A percentile compares a stretch with the other conserved stretches of the same genome.
phyloP scores from a whole-genome alignment of 495 filamentous ascomycete genomes.

The Hypoxylon crocopeplum region DNA sequence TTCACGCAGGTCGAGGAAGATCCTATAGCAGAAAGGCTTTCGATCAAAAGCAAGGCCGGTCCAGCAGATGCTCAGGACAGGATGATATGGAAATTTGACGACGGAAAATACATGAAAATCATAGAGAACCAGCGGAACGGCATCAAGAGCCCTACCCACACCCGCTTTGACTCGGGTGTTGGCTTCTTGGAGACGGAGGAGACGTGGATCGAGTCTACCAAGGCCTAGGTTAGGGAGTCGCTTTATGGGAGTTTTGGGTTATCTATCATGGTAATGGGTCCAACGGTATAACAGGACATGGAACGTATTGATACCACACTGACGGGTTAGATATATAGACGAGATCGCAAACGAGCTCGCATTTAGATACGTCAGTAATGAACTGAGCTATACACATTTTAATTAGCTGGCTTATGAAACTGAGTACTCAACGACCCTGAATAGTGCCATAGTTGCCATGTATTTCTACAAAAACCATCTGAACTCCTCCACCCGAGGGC shows the following conservation, averaged over 20 bases:
- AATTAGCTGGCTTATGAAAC: not conserved
- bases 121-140: slow-evolving; percentile 21
- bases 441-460: not conserved
- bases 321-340: too few relatives aligned
- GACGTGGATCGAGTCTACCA: not conserved
- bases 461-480: slow-evolving; percentile 68
- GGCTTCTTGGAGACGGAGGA: slow-evolving; percentile 23
- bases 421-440: too few relatives aligned
- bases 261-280: too few relatives aligned
- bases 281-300: too few relatives aligned
- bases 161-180: slow-evolving; percentile 42
- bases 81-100: slow-evolving; percentile 45
- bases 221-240: not conserved
- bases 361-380: too few relatives aligned
- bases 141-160: slow-evolving; percentile 38
- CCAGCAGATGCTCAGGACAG: slow-evolving; percentile 1
- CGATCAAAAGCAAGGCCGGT: slow-evolving; percentile 7
- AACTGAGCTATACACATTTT: not conserved
- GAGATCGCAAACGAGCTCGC: too few relatives aligned
- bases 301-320: too few relatives aligned
- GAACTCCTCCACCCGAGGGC: slow-evolving; percentile 68
- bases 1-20: slow-evolving; percentile 56
- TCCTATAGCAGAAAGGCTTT: slow-evolving; percentile 30
- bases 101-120: slow-evolving; percentile 35
- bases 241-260: slow-evolving; percentile 4